These are phyloP conservation scores for Trichoderma brevicompactum DNA, from an alignment of 2,329 filamentous ascomycete species.

Conservation along the genomic window DNA sequence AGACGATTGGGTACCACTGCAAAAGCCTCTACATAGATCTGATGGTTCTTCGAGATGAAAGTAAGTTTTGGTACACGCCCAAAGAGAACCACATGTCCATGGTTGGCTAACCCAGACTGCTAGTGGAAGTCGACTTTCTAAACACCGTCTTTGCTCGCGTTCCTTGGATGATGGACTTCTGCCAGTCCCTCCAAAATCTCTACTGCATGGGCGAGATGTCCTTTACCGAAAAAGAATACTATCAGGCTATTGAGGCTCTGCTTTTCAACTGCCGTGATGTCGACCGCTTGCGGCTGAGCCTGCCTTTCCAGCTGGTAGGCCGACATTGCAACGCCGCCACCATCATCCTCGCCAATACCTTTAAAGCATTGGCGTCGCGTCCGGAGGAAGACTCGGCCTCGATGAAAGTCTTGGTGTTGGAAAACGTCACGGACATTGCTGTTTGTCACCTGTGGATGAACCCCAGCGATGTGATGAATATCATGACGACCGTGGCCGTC, in stretches of 20 bases:
- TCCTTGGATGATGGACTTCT: constrained; percentile 52
- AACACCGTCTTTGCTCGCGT: constrained; percentile 50
- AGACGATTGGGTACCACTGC: constrained; percentile 53
- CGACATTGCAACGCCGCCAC: constrained; percentile 52
- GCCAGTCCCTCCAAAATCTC: constrained; percentile 48
- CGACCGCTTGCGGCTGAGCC: constrained; percentile 53
- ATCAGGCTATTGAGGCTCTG: constrained; percentile 46
- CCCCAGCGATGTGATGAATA: constrained; percentile 55
- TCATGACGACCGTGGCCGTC: constrained; percentile 47
- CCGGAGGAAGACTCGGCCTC: constrained; percentile 49
- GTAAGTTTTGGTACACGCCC: constrained; percentile 40
- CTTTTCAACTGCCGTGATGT: constrained; percentile 52
- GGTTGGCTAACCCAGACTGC: constrained; percentile 27
- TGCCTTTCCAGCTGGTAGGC: constrained; percentile 57
- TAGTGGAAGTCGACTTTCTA: constrained; percentile 56
- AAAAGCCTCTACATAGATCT: constrained; percentile 56
- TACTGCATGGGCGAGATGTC: constrained; percentile 55
- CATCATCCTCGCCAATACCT: constrained; percentile 56
- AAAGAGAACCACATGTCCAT: background rate
- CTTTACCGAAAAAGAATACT: constrained; percentile 56
- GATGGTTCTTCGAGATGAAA: constrained; percentile 57
- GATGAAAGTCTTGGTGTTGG: constrained; percentile 53
- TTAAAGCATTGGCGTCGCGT: constrained; percentile 53
- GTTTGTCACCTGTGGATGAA: constrained; percentile 56
- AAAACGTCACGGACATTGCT: constrained; percentile 55